phyloP scores from a whole-genome alignment of 306 rosid species.

The Cucurbita pepo region DNA sequence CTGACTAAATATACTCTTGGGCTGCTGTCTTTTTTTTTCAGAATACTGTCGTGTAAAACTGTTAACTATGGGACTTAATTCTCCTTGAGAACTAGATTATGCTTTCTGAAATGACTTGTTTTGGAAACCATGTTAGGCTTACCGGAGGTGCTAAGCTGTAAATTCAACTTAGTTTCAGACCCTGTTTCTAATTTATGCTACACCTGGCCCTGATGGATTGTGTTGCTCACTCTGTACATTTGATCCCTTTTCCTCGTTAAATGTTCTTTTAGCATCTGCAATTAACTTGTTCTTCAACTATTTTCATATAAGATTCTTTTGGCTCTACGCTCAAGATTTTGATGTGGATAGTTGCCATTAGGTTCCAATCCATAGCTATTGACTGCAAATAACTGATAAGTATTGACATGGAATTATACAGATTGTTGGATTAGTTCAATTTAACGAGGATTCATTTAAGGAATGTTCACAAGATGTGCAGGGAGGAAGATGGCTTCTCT shows the following conservation, averaged over 20 bases:
- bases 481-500: too few species aligned
- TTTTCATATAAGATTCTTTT: too few species aligned
- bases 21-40: neutral
- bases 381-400: neutral
- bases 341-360: too few species aligned
- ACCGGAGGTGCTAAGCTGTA: neutral
- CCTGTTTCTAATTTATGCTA: neutral
- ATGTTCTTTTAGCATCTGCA: neutral
- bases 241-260: neutral
- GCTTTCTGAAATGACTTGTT: neutral
- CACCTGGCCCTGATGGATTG: neutral
- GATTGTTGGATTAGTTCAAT: too few species aligned
- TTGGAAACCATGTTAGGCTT: neutral
- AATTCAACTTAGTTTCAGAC: neutral
- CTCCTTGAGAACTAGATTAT: neutral
- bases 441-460: too few species aligned
- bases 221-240: neutral
- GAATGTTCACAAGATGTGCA: too few species aligned
- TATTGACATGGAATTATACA: neutral
- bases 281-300: too few species aligned
- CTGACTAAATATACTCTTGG: slow-evolving; percentile 10
- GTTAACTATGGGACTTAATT: neutral
- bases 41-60: neutral
- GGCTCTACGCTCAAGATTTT: too few species aligned
- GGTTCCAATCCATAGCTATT: too few species aligned